These are phyloP conservation scores for Diversispora epigaea DNA, from an alignment of 192 early-diverging fungal genomes.

Conservation along the genomic window DNA sequence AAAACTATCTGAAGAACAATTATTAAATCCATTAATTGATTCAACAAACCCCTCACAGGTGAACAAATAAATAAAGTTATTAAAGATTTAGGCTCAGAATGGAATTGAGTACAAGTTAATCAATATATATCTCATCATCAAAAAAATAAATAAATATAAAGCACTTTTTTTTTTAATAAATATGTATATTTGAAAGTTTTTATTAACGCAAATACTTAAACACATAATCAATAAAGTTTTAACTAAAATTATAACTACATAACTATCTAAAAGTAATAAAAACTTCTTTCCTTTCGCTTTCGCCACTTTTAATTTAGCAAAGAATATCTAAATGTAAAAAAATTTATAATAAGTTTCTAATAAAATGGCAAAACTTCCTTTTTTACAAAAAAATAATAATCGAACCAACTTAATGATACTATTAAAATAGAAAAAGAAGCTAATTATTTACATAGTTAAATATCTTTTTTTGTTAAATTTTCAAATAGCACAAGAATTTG, in stretches of 20 bases:
- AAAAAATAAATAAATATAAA: neutral
- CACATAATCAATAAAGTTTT: too few relatives aligned
- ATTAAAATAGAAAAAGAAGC: neutral
- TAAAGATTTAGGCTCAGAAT: too few relatives aligned
- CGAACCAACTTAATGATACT: neutral
- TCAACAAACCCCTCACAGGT: too few relatives aligned
- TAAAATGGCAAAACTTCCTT: neutral
- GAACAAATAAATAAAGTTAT: too few relatives aligned
- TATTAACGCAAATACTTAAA: neutral
- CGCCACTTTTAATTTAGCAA: too few relatives aligned
- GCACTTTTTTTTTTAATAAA: neutral
- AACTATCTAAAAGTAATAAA: too few relatives aligned
- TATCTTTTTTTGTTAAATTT: neutral
- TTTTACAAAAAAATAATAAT: neutral
- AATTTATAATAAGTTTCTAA: neutral
- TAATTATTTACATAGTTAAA: neutral
- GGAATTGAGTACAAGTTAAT: too few relatives aligned
- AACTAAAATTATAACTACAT: too few relatives aligned
- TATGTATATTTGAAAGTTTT: neutral
- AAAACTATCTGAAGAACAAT: too few relatives aligned
- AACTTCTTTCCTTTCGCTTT: too few relatives aligned
- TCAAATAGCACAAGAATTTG: neutral
- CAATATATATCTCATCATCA: too few relatives aligned
- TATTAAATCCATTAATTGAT: too few relatives aligned
- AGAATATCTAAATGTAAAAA: neutral